Evolutionary conservation across 768 basidiomycete genomes (phyloP), one percentile per base, ranked within the genome.

Genomic region (Hericium erinaceus): DNA sequence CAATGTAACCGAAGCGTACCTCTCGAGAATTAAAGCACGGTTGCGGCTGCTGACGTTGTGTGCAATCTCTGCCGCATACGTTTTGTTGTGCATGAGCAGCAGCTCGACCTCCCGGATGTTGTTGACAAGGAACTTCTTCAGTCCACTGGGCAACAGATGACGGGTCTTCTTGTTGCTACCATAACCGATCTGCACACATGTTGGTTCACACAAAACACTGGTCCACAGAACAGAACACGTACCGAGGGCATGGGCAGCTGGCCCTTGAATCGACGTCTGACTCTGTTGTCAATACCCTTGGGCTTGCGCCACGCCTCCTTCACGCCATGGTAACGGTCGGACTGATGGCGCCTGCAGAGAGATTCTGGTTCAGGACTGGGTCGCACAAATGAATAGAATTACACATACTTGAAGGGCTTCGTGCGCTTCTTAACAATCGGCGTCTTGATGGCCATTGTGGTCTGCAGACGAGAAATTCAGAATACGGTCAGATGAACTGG

Each of bases 241-340:
- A 93, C 93, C 82, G 93, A 95, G 70, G 95, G 95, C 95, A 98
- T 98, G 64, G 93, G 81, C 58, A 83, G 81, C 73, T 95, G 93
- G 56, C 95, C 95, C 80, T 93, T 97, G 81, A 92, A 93, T 68
- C 90, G 85, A 65, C 91, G 84, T 72, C 93, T 81, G 67, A 97
- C 95, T 69, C 95, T 85, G 85, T 98, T 98, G 73, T 98, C 95
- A 67, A 98, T 98, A 92, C 95, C 97, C 85, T 98, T 99, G 65
- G 97, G 97, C 80, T 99, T 99, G 74, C 97, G 83, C 97, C 97
- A 99, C 80, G 91, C 80, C 80, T 97, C 94, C 82, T 95, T 95
- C 65, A 98, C 94, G 64, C 88, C 77, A 73, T 91, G 84, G 80
- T 97, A 98, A 70, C 95, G 89, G 78, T 98, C 95, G 52, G 93